Base-by-base conservation (phyloP, 2,329 filamentous ascomycete genomes). In the Colletotrichum neosansevieriae region DNA sequence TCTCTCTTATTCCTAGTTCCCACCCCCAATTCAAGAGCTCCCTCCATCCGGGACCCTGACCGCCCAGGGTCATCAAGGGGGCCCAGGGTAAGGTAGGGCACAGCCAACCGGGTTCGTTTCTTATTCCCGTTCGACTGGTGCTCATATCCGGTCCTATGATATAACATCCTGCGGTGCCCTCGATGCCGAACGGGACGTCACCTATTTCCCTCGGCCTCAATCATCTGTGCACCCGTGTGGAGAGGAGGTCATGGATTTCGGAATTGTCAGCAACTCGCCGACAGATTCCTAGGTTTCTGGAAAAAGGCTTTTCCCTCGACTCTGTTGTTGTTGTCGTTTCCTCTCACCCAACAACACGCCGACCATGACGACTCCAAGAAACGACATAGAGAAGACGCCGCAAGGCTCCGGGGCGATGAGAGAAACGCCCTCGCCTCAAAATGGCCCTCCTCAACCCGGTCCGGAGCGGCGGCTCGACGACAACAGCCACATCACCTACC, bases 401-500 rank as follows among this genome's bases (percentile, higher is more conserved):
- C 42, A 7, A 17, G 61, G 21, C 32, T 50, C 40, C 7, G 21
- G 34, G 15, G 9, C 49, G 38, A 34, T 40, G 13, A 15, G 7
- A 13, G 32, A 60, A 24, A 3, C 15, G 4, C 45, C 21, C 6
- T 38, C 24, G 13, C 49, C 6, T 24, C 49, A 29, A 13, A n/a
- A 56, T 12, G 40, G 21, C 34, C 21, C 38, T 32, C 24, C 42
- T 21, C 34, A n/a, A 38, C 13, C 42, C 11, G 9, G 51, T 32
- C 21, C 24, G 12, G 42, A 13, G 6, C 42, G 54, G 21, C 17
- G 32, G 24, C 51, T 69, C 13, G 58, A 58, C 24, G 29, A 36
- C 51, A 49, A 45, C 42, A 74, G 71, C 9, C 73, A 75, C 21
- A 81, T 84, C 64, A 75, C 76, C 10, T 76, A 79, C 58, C 73